Base-by-base conservation (phyloP, 75 land plant genomes). In the Sequoiadendron giganteum region DNA sequence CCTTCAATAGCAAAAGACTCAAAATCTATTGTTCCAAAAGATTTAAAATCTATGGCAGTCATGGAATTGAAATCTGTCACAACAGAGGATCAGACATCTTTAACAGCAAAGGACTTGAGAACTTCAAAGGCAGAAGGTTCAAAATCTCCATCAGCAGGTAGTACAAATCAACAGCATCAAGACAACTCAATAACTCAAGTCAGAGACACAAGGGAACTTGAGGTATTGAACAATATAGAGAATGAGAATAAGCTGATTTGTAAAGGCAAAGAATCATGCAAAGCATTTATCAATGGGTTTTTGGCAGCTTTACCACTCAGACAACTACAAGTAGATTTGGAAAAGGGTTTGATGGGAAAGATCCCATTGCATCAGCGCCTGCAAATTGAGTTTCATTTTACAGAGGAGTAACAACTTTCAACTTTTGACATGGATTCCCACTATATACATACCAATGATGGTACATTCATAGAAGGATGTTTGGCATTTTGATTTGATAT, bases 361-460 rank as follows among this genome's bases (percentile, higher is more conserved):
- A 72, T 77, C 25, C 90, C 86, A 15, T 82, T 92, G 36, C 93
- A 92, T 80, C 85, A 85, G 40, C 87, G 93, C 70, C 87, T 92
- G 77, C 93, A 92, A 61, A 91, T 92, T 65, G 93, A 92, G 85
- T 92, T 92, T 43, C 93, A 92, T 87, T 89, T 36, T 77, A 92
- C 93, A 87, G 36, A 16, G n/a, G 47, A 52, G 18, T 56, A 58
- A 52, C 39, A 65, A 19, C 25, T 45, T 36, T 21, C 52, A 8
- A 45, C 16, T 45, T 47, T 18, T 45, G 38, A 30, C 61, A 85
- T 14, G 42, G 18, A 4, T 5, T 34, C 14, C 39, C 80, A 55
- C 73, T 52, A 43, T 10, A n/a, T 36, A 61, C 86, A 85, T 58
- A 82, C 14, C 48, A 25, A 5, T 81, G 47, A 81, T 81, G 45